These are phyloP conservation scores for Aspergillus hiratsukae DNA, from an alignment of 2,329 filamentous ascomycete genomes.

Conservation along the genomic window DNA sequence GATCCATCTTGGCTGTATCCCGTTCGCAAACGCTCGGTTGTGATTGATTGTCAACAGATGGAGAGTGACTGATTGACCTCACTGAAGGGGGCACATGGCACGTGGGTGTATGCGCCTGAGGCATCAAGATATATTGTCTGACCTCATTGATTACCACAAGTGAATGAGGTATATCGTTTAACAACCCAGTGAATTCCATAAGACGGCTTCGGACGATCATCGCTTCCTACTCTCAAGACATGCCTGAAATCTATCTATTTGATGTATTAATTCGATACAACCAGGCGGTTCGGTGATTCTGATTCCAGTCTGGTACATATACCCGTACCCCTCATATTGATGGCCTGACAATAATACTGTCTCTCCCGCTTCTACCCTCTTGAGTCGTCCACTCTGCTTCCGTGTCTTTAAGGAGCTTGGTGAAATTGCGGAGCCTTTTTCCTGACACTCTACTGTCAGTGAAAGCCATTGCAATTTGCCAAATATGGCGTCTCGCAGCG, in stretches of 20 bases:
- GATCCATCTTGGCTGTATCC: constrained; percentile 63
- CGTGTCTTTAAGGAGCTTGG: background rate
- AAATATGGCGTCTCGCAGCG: constrained; percentile 18
- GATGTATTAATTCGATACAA: constrained; percentile 4
- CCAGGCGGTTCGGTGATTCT: constrained; percentile 10
- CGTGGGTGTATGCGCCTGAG: constrained; percentile 18
- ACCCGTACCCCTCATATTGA: constrained; percentile 16
- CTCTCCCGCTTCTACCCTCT: background rate
- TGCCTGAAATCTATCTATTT: constrained; percentile 6
- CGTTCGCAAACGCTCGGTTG: background rate
- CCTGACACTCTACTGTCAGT: background rate
- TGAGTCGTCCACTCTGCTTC: background rate
- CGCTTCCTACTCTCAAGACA: background rate
- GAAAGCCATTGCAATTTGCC: background rate
- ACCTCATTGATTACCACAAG: constrained; percentile 15
- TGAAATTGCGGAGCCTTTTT: background rate
- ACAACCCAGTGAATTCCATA: background rate
- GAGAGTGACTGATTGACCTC: background rate
- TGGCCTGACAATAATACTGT: constrained; percentile 3
- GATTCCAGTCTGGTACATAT: constrained; percentile 15
- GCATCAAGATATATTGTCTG: constrained; percentile 8
- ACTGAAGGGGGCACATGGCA: constrained; percentile 10
- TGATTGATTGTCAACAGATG: background rate
- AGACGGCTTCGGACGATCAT: background rate
- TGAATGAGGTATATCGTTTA: background rate